Percentiles rank a stretch among this genome's conserved stretches.
These are phyloP conservation scores for Ascochyta clinopodiicola DNA, from an alignment of 2,329 filamentous ascomycete genomes.

Conservation along the genomic window DNA sequence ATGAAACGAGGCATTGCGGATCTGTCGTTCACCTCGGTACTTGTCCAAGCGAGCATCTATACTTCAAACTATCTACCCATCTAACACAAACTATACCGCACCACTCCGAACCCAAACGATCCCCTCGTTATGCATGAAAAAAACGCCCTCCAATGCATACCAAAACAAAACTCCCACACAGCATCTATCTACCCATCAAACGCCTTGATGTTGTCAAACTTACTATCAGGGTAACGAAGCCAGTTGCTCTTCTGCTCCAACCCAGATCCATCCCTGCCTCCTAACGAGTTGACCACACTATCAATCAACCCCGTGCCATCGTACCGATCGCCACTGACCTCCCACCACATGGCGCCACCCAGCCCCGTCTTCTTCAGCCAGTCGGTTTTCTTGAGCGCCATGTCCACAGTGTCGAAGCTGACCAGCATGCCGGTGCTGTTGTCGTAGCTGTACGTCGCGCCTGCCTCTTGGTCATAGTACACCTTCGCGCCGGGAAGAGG, in stretches of 20 bases:
- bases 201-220: conserved; percentile 57
- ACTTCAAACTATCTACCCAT: conserved; percentile 17
- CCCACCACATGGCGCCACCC: conserved; percentile 98
- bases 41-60: conserved; percentile 23
- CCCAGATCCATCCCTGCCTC: conserved; percentile 47
- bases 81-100: conserved; percentile 25
- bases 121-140: conserved; percentile 15
- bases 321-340: conserved; percentile 80
- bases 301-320: conserved; percentile 66
- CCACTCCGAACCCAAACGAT: not conserved
- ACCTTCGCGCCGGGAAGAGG: conserved; percentile 73
- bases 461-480: conserved; percentile 65
- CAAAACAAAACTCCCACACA: not conserved
- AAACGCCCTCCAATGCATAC: conserved; percentile 22
- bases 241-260: conserved; percentile 58
- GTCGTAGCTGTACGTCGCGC: conserved; percentile 82
- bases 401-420: conserved; percentile 73
- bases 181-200: not conserved
- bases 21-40: conserved; percentile 11
- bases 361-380: conserved; percentile 72
- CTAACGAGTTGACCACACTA: conserved; percentile 50
- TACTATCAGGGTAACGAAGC: conserved; percentile 57
- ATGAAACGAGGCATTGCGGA: conserved; percentile 14
- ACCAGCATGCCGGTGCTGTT: conserved; percentile 69
- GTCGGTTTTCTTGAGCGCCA: conserved; percentile 72